A percentile compares a stretch with the other conserved stretches of the same genome.
Conservation (phyloP, 2,329 filamentous ascomycete genomes). For the Dactylellina cionopaga region DNA sequence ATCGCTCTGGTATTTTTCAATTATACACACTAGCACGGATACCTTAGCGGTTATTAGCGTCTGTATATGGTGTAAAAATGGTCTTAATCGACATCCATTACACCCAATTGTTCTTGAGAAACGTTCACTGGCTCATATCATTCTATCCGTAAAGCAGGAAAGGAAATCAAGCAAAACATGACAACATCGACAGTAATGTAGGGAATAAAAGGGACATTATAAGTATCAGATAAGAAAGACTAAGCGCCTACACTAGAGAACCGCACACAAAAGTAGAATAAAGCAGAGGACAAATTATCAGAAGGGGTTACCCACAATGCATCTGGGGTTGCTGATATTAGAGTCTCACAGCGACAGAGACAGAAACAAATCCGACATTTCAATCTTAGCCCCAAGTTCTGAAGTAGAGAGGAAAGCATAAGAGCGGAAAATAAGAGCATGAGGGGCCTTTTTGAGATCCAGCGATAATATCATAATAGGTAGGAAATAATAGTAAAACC, state of each 20-base stretch:
- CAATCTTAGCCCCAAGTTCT: conserved; percentile 16
- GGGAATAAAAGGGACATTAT: conserved; percentile 13
- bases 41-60: conserved; percentile 2
- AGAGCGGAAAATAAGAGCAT: conserved; percentile 1
- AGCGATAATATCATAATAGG: conserved; percentile 8
- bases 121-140: conserved; percentile 16
- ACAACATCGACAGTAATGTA: neutral
- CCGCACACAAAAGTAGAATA: neutral
- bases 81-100: neutral
- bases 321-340: conserved; percentile 10
- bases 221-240: conserved; percentile 5
- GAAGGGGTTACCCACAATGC: conserved; percentile 12
- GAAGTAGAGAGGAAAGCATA: neutral
- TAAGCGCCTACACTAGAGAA: conserved; percentile 35
- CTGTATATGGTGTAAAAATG: too few relatives aligned
- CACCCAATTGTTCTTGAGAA: neutral
- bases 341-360: conserved; percentile 10
- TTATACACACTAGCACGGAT: neutral
- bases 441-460: neutral
- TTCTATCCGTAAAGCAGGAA: conserved; percentile 26
- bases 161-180: neutral
- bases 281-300: conserved; percentile 3
- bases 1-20: neutral
- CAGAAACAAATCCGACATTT: conserved; percentile 19
- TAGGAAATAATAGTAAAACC: neutral